These are phyloP conservation scores for Rhododendron simsii DNA, from an alignment of 148 eudicot species.

Conservation along the genomic window DNA sequence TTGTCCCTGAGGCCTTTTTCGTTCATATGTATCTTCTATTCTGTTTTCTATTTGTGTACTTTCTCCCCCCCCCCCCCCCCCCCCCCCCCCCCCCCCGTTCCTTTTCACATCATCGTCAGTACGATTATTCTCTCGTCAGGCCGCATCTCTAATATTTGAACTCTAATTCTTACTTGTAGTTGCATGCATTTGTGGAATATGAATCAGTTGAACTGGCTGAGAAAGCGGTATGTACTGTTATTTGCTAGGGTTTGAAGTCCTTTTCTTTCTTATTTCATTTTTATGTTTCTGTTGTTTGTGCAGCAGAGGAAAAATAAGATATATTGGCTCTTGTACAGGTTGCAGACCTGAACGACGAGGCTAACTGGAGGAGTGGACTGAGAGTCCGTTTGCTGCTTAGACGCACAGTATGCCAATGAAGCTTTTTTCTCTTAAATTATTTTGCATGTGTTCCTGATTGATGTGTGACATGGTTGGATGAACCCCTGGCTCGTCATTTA, in stretches of 20 bases:
- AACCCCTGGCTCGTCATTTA: not conserved
- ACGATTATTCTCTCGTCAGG: no score
- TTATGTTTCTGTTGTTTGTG: not conserved
- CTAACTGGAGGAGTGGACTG: conserved; percentile 89
- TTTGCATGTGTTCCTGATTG: not conserved
- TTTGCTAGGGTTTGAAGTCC: not conserved
- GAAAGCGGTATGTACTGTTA: conserved; percentile 65
- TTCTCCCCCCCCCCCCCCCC: accelerated
- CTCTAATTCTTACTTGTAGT: conserved; percentile 34
- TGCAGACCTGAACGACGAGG: conserved; percentile 70
- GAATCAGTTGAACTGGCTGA: conserved; percentile 86
- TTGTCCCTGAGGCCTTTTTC: not conserved
- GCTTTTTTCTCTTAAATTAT: conserved; percentile 1
- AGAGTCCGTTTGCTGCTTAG: conserved; percentile 77
- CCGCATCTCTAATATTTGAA: not conserved
- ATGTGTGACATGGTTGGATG: not conserved
- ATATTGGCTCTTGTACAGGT: conserved; percentile 38
- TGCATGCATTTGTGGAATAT: conserved; percentile 98
- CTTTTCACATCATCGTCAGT: no score
- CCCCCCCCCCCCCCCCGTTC: no score
- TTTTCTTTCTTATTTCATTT: not conserved
- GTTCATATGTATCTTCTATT: not conserved
- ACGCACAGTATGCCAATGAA: conserved; percentile 38
- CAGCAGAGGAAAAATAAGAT: not conserved
- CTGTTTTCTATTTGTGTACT: not conserved